These are phyloP conservation scores for Helicocarpus griseus DNA, from an alignment of 2,329 filamentous ascomycete genomes.

Conservation along the genomic window DNA sequence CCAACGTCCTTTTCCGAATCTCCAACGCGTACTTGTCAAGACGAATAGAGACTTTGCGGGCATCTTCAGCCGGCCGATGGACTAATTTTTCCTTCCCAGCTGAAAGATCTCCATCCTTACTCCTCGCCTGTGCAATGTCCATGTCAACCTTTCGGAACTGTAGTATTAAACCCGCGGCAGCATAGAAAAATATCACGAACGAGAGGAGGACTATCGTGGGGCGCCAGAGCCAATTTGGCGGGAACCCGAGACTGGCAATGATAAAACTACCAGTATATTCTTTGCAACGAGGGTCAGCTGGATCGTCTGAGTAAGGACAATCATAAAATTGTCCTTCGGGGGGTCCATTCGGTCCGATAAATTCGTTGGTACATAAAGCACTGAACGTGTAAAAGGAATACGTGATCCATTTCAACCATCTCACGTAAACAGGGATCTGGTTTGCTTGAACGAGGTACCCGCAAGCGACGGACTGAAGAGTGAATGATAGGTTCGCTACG, in stretches of 20 bases:
- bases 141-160: constrained; percentile 59
- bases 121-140: constrained; percentile 55
- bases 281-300: constrained; percentile 53
- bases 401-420: constrained; percentile 56
- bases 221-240: constrained; percentile 54
- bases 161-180: constrained; percentile 51
- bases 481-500: constrained; percentile 63
- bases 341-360: constrained; percentile 33
- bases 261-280: constrained; percentile 62
- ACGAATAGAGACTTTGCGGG: constrained; percentile 54
- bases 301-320: constrained; percentile 56
- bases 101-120: constrained; percentile 51
- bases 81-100: constrained; percentile 62
- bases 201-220: constrained; percentile 55
- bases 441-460: constrained; percentile 68
- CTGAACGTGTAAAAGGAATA: constrained; percentile 54
- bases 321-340: constrained; percentile 57
- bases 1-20: constrained; percentile 51
- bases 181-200: constrained; percentile 55
- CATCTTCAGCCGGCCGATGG: constrained; percentile 42
- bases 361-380: constrained; percentile 63
- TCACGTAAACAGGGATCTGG: constrained; percentile 65
- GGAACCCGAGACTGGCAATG: constrained; percentile 59
- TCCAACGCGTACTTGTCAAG: constrained; percentile 55
- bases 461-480: constrained; percentile 63